Evolutionary conservation across 768 basidiomycete genomes (phyloP), one percentile per base, ranked within the genome.

Genomic region (Suillus occidentalis): DNA sequence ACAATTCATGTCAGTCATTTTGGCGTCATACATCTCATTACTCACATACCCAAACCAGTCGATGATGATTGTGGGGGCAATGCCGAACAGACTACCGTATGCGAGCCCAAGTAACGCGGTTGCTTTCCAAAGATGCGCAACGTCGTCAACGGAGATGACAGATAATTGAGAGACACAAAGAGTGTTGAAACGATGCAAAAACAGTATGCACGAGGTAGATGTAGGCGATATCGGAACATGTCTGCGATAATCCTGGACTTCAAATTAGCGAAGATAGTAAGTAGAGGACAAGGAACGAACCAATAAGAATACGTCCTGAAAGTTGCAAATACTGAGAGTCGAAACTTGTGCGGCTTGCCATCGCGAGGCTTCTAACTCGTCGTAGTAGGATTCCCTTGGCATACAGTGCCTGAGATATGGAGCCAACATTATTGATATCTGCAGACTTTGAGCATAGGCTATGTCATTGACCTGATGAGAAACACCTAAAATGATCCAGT

Each of bases 1-100:
- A 28, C 12, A 20, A 36, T 1, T 34, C 20, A 60, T 20, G 64
- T 45, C 62, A 16, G 40, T 40, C 12, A n/a, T 8, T 50, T 42
- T 36, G 22, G 22, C 16, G 22, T 56, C 16, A 8, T 9, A 13
- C 20, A 34, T 40, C 20, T 31, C n/a, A 37, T 13, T 2, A 86
- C 90, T 71, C 70, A 92, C 92, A 80, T 71, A 96, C 8, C 94
- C 94, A 69, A 95, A 96, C 92, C 92, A 95, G 69, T 96, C 95
- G 31, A 95, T 82, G 60, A 86, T 82, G 39, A 96, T 81, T n/a
- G 89, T 87, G 0, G 92, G 91, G 71, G 85, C 82, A 50, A 91
- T 78, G 2, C 89, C 90, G 72, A 92, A 94, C 62, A 87, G 72
- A 58, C 85, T 83, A 4, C 94, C 94, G 69, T 95, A 90, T 0